Percentiles rank a stretch among this genome's conserved stretches.
These are phyloP conservation scores for Microbotryum silenes-acaulis DNA, from an alignment of 1,284 basidiomycete genomes.

Conservation along the genomic window DNA sequence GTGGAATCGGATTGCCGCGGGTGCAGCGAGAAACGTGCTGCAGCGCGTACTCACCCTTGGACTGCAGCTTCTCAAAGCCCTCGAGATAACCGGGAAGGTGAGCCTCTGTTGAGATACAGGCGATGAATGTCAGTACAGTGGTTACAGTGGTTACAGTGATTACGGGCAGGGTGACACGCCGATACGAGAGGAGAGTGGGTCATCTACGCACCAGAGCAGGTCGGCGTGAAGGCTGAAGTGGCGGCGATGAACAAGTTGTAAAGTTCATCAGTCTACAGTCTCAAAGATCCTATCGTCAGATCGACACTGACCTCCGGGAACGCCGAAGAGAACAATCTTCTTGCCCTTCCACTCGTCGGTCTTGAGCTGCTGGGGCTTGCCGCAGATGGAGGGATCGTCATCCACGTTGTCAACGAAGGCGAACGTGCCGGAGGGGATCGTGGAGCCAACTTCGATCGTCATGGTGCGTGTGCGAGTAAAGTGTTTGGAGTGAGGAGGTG, in stretches of 20 bases:
- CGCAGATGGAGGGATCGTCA: conserved; percentile 47
- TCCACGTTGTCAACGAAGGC: conserved; percentile 61
- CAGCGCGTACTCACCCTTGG: conserved; percentile 56
- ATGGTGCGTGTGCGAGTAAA: not conserved
- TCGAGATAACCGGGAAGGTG: conserved; percentile 64
- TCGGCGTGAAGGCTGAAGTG: conserved; percentile 41
- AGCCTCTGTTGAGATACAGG: conserved; percentile 36
- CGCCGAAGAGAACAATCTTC: conserved; percentile 68
- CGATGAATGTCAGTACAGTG: conserved; percentile 61
- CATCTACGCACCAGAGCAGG: conserved; percentile 22
- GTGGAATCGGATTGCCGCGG: too few species aligned
- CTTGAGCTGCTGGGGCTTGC: conserved; percentile 42
- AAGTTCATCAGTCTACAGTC: not conserved
- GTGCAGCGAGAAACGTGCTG: too few species aligned
- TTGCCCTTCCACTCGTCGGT: conserved; percentile 71
- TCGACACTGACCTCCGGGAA: conserved; percentile 51
- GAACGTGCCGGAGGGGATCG: conserved; percentile 52
- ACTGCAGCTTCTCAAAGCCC: conserved; percentile 59
- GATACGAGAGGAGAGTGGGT: conserved; percentile 18
- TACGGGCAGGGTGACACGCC: not conserved
- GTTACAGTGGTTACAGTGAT: conserved; percentile 43
- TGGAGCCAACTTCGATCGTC: conserved; percentile 55
- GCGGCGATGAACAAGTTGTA: not conserved
- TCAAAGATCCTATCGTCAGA: not conserved
- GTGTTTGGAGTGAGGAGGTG: not conserved